Evolutionary conservation across 23 red algal genomes (phyloP).

Genomic region (Cyanidioschyzon merolae): DNA sequence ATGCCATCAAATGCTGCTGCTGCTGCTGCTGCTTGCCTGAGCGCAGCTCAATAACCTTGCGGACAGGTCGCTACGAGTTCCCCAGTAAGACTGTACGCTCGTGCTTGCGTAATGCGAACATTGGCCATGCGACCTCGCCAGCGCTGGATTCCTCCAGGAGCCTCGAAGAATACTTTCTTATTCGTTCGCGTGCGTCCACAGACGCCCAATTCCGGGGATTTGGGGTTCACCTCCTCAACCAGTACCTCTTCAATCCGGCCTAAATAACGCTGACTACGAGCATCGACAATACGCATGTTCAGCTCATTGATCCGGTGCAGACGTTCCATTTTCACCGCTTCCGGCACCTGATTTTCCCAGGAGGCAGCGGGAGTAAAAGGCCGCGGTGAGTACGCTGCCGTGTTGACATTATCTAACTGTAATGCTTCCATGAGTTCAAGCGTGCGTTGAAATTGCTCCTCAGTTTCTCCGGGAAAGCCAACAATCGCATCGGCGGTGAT

Average conservation of each 20-base stretch:
- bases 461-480: slow-evolving; percentile 78
- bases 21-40: too few species aligned
- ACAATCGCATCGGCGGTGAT: slow-evolving; percentile 92
- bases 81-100: slow-evolving; percentile 9
- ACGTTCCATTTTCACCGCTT: slow-evolving; percentile 55
- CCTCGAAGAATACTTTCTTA: slow-evolving; percentile 18
- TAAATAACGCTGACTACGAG: slow-evolving; percentile 49
- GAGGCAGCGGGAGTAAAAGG: slow-evolving; percentile 75
- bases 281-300: slow-evolving; percentile 35
- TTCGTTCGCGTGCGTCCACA: slow-evolving; percentile 14
- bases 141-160: background rate
- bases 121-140: slow-evolving; percentile 18
- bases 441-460: slow-evolving; percentile 71
- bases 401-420: slow-evolving; percentile 74
- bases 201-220: background rate
- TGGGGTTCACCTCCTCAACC: slow-evolving; percentile 46
- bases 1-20: too few species aligned
- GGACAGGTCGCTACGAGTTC: background rate
- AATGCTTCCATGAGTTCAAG: slow-evolving; percentile 49
- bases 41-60: slow-evolving; percentile 5
- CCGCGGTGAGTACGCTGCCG: slow-evolving; percentile 86
- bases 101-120: slow-evolving; percentile 2
- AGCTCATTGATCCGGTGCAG: slow-evolving; percentile 48
- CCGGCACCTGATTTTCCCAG: slow-evolving; percentile 56
- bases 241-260: slow-evolving; percentile 66